Evolutionary conservation across 192 early-diverging fungal genomes (phyloP), one percentile per base, ranked within the genome.

Genomic region (Linnemannia schmuckeri): DNA sequence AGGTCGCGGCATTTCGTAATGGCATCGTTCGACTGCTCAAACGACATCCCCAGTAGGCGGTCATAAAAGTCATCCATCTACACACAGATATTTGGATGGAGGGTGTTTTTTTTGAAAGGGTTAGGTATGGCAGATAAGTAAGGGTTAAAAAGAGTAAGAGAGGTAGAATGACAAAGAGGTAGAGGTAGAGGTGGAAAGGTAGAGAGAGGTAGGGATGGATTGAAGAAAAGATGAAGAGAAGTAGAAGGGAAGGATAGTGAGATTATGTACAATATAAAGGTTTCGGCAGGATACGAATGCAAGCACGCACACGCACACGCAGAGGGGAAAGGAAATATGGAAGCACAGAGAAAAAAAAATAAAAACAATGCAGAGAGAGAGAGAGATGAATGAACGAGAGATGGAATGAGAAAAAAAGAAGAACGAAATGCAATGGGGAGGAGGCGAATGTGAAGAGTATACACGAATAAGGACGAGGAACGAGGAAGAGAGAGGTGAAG

Each of bases 51-150:
- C 44, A 90, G 74, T 52, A 93, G 83, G 33, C 78, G 76, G 40
- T 90, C 90, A 79, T 91, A 93, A 73, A 93, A 89, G 69, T 81
- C 88, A 66, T 90, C 90, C 92, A 92, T 93, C 88, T 90, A 74
- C 6, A 52, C n/a, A 66, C 37, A 37, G 37, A 37, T 37, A 37
- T 37, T 79, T 40, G 30, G 69, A 22, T 63, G 12, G 54, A 15
- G 61, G 61, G n/a, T 27, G 33, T 3, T 33, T 30, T 66, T 66
- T 2, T 24, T n/a, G 30, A 46, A 13, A 13, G 1, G 40, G 22
- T 42, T 46, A 69, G 27, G 72, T 42, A 47, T 46, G 7, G 70
- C 30, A 8, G 77, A 37, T 20, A 38, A 54, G 30, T 35, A 27
- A n/a, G 63, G 57, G 57, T 78, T 24, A 37, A 54, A 13, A 20